These are phyloP conservation scores for Podila horticola DNA, from an alignment of 192 early-diverging fungal genomes.

Conservation along the genomic window DNA sequence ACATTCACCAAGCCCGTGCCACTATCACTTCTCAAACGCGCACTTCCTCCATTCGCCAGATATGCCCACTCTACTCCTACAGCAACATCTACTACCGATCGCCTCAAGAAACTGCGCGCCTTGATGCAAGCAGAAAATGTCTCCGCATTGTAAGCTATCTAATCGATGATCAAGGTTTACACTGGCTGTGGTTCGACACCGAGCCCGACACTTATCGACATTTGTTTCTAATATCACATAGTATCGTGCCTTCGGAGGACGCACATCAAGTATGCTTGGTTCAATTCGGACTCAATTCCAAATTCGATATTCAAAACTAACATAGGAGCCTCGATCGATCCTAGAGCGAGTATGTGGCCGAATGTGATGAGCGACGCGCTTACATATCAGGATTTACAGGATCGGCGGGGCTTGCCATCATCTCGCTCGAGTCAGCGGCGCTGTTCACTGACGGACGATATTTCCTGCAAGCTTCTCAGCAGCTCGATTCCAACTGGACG, in stretches of 20 bases:
- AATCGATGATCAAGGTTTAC: not conserved
- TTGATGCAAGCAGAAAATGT: slow-evolving; percentile 33
- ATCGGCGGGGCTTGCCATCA: slow-evolving; percentile 90
- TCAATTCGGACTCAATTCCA: not conserved
- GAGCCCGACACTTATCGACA: not conserved
- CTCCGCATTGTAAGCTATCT: slow-evolving; percentile 30
- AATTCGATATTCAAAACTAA: not conserved
- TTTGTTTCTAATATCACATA: slow-evolving; percentile 31
- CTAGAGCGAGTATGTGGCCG: slow-evolving; percentile 96
- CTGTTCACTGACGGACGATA: slow-evolving; percentile 98
- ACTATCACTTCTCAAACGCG: not conserved
- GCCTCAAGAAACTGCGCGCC: slow-evolving; percentile 18
- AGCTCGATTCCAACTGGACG: slow-evolving; percentile 88
- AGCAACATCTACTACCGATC: slow-evolving; percentile 11
- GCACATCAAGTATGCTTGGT: slow-evolving; percentile 82
- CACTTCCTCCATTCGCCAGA: not conserved
- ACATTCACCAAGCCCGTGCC: not conserved
- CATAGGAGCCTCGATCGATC: not conserved
- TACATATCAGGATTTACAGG: slow-evolving; percentile 97
- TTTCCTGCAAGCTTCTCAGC: slow-evolving; percentile 93
- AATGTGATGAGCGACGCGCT: slow-evolving; percentile 85
- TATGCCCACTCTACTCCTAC: not conserved
- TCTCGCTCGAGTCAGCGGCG: slow-evolving; percentile 80
- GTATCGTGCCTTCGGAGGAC: slow-evolving; percentile 93
- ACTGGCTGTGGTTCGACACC: not conserved